These are phyloP conservation scores for Taiwanofungus camphoratus DNA, from an alignment of 1,284 basidiomycete genomes.

Conservation along the genomic window DNA sequence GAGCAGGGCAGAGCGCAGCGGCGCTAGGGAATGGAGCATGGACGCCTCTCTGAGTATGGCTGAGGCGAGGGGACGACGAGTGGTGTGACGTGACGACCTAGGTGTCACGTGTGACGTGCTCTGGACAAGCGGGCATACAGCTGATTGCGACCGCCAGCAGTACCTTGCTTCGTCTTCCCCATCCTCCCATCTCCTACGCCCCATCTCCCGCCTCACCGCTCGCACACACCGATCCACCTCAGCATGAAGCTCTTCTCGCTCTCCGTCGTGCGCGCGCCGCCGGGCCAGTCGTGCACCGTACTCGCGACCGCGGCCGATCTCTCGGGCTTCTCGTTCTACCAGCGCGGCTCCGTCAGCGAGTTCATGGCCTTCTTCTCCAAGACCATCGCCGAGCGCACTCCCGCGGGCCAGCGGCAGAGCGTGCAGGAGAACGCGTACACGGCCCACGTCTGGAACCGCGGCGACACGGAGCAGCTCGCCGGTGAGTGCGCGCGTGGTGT, in stretches of 20 bases:
- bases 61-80: too few relatives aligned
- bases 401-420: constrained; percentile 83
- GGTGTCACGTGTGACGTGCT: too few relatives aligned
- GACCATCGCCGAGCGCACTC: constrained; percentile 90
- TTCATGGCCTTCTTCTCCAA: constrained; percentile 90
- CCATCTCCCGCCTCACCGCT: too few relatives aligned
- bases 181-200: too few relatives aligned
- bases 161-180: too few relatives aligned
- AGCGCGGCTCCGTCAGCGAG: constrained; percentile 79
- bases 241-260: constrained; percentile 72
- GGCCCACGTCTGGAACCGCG: constrained; percentile 88
- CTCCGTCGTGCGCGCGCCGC: constrained; percentile 53
- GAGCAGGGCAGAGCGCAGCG: background rate
- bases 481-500: constrained; percentile 42
- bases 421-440: constrained; percentile 94
- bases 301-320: constrained; percentile 81
- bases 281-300: constrained; percentile 52
- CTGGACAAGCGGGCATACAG: background rate
- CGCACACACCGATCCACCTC: too few relatives aligned
- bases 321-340: constrained; percentile 92
- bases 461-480: constrained; percentile 73
- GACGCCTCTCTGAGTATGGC: too few relatives aligned
- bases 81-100: too few relatives aligned
- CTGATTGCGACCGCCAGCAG: too few relatives aligned
- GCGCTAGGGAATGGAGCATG: background rate